Percentiles rank a stretch among this genome's conserved stretches.
Conservation (phyloP, 768 basidiomycete genomes). For the Leccinum longicurvipes region DNA sequence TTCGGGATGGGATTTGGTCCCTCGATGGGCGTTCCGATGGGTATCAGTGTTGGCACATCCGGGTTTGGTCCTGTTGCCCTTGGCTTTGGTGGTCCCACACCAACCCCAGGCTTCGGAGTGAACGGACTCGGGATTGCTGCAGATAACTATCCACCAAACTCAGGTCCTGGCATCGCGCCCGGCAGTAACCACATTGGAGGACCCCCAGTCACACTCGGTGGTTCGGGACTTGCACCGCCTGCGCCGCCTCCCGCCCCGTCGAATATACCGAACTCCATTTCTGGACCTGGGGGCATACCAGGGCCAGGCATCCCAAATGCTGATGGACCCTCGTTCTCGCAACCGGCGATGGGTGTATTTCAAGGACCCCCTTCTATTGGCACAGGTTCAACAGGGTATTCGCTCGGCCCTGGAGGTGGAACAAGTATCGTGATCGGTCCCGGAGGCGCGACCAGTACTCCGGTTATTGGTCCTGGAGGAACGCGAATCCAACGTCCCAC, state of each 20-base stretch:
- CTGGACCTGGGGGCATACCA: constrained; percentile 5
- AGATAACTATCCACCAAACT: constrained; percentile 16
- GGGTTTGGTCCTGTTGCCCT: constrained; percentile 16
- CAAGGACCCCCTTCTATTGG: constrained; percentile 23
- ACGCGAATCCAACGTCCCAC: constrained; percentile 24
- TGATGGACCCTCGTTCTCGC: constrained; percentile 20
- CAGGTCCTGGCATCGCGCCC: constrained; percentile 12
- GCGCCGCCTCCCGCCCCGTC: constrained; percentile 4
- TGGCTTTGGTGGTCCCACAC: constrained; percentile 15
- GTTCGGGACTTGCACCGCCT: constrained; percentile 8
- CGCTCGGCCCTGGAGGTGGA: constrained; percentile 20
- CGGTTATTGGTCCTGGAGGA: constrained; percentile 16
- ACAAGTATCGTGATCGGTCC: constrained; percentile 27
- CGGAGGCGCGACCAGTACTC: constrained; percentile 19
- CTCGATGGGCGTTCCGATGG: constrained; percentile 20
- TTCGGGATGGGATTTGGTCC: constrained; percentile 27
- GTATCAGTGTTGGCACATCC: constrained; percentile 14
- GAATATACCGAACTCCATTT: constrained; percentile 1
- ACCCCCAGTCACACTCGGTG: constrained; percentile 5
- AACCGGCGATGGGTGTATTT: constrained; percentile 29
- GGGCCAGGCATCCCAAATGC: constrained; percentile 11
- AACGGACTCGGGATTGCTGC: constrained; percentile 21
- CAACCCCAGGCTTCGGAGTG: constrained; percentile 17
- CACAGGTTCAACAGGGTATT: constrained; percentile 17
- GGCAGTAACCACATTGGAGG: constrained; percentile 11